Conservation (phyloP, 164 flowering plant species). For the Hamamelis virginiana region DNA sequence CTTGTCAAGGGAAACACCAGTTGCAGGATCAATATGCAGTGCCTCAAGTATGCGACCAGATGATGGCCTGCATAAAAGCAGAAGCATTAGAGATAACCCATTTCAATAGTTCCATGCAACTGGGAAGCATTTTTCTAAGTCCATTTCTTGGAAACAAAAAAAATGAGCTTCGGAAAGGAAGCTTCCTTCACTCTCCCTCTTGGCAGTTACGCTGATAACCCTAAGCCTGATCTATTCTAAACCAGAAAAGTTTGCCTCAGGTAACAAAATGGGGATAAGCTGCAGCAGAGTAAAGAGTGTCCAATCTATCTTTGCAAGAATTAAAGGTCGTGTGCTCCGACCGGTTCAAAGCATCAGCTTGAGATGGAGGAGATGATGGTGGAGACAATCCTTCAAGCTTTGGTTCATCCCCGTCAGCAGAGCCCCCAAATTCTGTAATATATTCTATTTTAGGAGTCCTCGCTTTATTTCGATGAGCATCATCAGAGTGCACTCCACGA, state of each 20-base stretch:
- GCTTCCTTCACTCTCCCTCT: conserved; percentile 44
- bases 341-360: conserved; percentile 78
- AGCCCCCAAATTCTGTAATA: conserved; percentile 95
- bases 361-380: conserved; percentile 84
- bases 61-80: conserved; percentile 75
- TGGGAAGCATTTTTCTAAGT: conserved; percentile 14
- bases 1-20: conserved; percentile 77
- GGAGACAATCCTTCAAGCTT: conserved; percentile 83
- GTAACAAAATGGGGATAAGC: conserved; percentile 59
- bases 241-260: conserved; percentile 53
- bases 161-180: conserved; percentile 44
- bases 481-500: conserved; percentile 67
- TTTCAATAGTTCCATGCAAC: conserved; percentile 13
- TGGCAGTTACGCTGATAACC: conserved; percentile 36
- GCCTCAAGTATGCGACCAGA: conserved; percentile 92
- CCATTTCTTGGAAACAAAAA: conserved; percentile 21
- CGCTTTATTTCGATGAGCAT: conserved; percentile 63
- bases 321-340: conserved; percentile 99
- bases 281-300: conserved; percentile 89
- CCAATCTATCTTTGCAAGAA: conserved; percentile 91
- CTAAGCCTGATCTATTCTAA: conserved; percentile 48
- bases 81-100: conserved; percentile 39
- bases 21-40: conserved; percentile 94
- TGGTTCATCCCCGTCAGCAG: conserved; percentile 54
- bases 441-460: conserved; percentile 81